Evolutionary conservation across 139 green algal species (phyloP).

Genomic region (Volvox reticuliferus): DNA sequence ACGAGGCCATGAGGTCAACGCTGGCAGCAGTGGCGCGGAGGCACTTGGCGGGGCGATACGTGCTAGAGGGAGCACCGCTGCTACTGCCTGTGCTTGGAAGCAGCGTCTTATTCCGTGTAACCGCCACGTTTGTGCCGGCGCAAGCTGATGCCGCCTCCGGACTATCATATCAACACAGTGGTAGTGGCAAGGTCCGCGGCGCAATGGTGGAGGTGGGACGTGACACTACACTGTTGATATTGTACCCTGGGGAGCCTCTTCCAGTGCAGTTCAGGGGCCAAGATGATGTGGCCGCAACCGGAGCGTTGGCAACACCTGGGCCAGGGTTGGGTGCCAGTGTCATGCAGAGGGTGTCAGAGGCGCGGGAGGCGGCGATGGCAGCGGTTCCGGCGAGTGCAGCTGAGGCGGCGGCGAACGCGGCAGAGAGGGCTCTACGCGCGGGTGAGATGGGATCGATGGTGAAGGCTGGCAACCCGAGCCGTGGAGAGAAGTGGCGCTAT

Average conservation of each 20-base stretch:
- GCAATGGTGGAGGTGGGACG: conserved; percentile 33
- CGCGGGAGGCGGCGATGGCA: conserved; percentile 57
- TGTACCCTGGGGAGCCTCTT: not conserved
- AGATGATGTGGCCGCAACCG: not conserved
- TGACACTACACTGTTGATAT: not conserved
- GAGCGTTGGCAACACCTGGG: conserved; percentile 1
- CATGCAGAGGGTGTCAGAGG: conserved; percentile 45
- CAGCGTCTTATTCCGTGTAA: conserved; percentile 18
- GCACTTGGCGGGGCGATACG: conserved; percentile 53
- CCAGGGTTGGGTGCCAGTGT: conserved; percentile 15
- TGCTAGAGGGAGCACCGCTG: conserved; percentile 69
- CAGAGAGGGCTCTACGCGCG: conserved; percentile 53
- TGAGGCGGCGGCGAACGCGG: conserved; percentile 55
- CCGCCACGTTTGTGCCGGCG: not conserved
- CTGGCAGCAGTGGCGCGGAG: conserved; percentile 49
- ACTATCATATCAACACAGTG: no score
- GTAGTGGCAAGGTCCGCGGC: not conserved
- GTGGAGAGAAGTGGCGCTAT: no score
- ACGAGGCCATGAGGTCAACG: conserved; percentile 6
- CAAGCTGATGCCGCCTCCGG: conserved; percentile 1
- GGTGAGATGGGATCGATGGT: conserved; percentile 8
- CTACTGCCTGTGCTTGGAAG: conserved; percentile 66
- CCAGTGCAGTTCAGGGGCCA: not conserved
- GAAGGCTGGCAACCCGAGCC: no score
- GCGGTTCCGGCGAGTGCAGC: conserved; percentile 47